phyloP scores from a whole-genome alignment of 768 basidiomycete species.

The Psilocybe sp. region DNA sequence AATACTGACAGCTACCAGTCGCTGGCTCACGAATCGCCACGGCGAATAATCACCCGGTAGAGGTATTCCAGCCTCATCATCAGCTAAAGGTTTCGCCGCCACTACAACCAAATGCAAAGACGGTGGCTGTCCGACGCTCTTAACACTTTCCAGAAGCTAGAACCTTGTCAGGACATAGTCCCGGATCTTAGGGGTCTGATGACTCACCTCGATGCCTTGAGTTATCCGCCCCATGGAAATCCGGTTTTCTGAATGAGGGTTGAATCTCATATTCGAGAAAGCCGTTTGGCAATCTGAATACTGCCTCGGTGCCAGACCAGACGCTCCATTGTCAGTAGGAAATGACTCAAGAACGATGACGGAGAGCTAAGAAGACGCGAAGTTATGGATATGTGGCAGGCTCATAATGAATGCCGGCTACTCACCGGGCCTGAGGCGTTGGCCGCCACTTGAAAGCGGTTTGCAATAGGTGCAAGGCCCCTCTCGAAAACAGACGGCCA shows the following conservation, averaged over 20 bases:
- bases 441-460: slow-evolving; percentile 31
- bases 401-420: too few species aligned
- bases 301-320: slow-evolving; percentile 32
- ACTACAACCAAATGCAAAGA: slow-evolving; percentile 53
- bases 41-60: slow-evolving; percentile 25
- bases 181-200: background rate
- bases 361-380: too few species aligned
- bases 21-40: slow-evolving; percentile 41
- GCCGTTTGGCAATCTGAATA: slow-evolving; percentile 36
- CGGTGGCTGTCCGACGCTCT: slow-evolving; percentile 27
- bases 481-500: slow-evolving; percentile 51
- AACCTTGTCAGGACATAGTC: background rate
- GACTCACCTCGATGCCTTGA: slow-evolving; percentile 43
- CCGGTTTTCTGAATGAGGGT: slow-evolving; percentile 37
- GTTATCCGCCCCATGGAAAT: slow-evolving; percentile 42
- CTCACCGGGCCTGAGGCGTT: slow-evolving; percentile 26
- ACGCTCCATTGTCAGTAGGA: slow-evolving; percentile 29
- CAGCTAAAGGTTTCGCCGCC: slow-evolving; percentile 44
- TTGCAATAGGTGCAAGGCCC: slow-evolving; percentile 41
- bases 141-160: slow-evolving; percentile 33
- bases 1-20: slow-evolving; percentile 40
- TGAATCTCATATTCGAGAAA: slow-evolving; percentile 40
- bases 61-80: slow-evolving; percentile 24
- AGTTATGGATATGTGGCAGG: too few species aligned
- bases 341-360: slow-evolving; percentile 35